Evolutionary conservation across 2,329 filamentous ascomycete species (phyloP).

Genomic region (Myrmaecium sp.): DNA sequence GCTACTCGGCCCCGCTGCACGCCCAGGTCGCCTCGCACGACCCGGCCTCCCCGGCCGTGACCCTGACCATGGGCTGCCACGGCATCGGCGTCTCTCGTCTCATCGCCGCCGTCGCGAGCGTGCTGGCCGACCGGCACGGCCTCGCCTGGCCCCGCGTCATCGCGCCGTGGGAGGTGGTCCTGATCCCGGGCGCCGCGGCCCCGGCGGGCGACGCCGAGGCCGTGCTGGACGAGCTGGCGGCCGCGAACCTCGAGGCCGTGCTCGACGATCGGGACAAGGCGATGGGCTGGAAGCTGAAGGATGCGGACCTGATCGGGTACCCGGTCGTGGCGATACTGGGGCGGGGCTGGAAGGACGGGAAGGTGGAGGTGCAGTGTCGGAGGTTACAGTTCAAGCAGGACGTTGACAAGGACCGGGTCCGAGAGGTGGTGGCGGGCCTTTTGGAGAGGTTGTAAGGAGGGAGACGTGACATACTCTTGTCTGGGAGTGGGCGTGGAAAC

Average conservation of each 20-base stretch:
- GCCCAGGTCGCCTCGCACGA: slow-evolving; percentile 39
- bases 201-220: slow-evolving; percentile 32
- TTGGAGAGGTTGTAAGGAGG: slow-evolving; percentile 34
- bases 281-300: slow-evolving; percentile 72
- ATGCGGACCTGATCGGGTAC: slow-evolving; percentile 81
- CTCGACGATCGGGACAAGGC: slow-evolving; percentile 32
- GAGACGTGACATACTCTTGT: too few relatives aligned
- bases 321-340: slow-evolving; percentile 71
- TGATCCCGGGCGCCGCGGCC: slow-evolving; percentile 38
- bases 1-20: slow-evolving; percentile 63
- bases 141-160: slow-evolving; percentile 79
- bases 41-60: slow-evolving; percentile 21
- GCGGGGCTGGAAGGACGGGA: slow-evolving; percentile 15
- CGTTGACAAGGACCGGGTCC: slow-evolving; percentile 35
- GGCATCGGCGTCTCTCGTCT: slow-evolving; percentile 88
- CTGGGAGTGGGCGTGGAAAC: too few relatives aligned
- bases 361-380: slow-evolving; percentile 65
- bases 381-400: slow-evolving; percentile 44
- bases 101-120: slow-evolving; percentile 69
- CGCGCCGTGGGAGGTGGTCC: slow-evolving; percentile 63
- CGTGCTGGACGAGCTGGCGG: slow-evolving; percentile 46
- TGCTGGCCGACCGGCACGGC: slow-evolving; percentile 48
- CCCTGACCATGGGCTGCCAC: slow-evolving; percentile 89
- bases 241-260: slow-evolving; percentile 9
- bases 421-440: slow-evolving; percentile 28